Evolutionary conservation across 208 protist species (phyloP), one percentile per base, ranked within the genome.

Genomic region (Lotmaria passim): DNA sequence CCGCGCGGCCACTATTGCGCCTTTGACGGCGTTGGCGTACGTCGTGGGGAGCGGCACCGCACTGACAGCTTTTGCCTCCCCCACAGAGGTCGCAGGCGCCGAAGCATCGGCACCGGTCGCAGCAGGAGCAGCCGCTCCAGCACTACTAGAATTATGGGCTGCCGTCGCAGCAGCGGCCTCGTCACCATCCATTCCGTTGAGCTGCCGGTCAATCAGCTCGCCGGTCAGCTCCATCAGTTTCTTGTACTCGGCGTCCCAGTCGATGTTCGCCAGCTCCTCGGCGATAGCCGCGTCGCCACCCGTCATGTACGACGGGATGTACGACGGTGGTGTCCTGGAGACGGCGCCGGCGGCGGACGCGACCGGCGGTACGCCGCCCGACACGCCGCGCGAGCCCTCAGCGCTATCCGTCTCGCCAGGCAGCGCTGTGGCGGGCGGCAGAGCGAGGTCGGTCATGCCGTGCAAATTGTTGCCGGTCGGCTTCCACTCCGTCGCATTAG

Each of bases 401-500:
- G 6, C 46, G 23, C 47, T 23, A 7, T 46, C 61, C 34, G 19
- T 44, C 17, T 71, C 48, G 0, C 53, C 60, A 7, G 43, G 56
- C 44, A 70, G 44, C 21, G 63, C 60, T 12, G 82, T 83, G n/a
- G 85, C 74, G 7, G 81, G 68, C 2, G 83, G 83, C 11, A 92
- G 78, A 19, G 52, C 55, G 44, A 92, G 69, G 33, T 73, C 63
- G 3, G 70, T 70, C 51, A 87, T 74, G 34, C 76, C 78, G 56
- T 75, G 69, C 30, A 62, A 36, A 48, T 51, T 59, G 71, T 67
- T 80, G 21, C 78, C 75, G 2, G 77, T 74, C n/a, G 89, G 90
- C 24, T 70, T 79, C 90, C 90, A 95, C 69, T 95, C 90, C 55
- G 73, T 83, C 34, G 90, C 90, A 43, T 92, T 87, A 7, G 79